phyloP scores from a whole-genome alignment of 371 early-diverging fungal species.

The Actinomortierella wolfii region DNA sequence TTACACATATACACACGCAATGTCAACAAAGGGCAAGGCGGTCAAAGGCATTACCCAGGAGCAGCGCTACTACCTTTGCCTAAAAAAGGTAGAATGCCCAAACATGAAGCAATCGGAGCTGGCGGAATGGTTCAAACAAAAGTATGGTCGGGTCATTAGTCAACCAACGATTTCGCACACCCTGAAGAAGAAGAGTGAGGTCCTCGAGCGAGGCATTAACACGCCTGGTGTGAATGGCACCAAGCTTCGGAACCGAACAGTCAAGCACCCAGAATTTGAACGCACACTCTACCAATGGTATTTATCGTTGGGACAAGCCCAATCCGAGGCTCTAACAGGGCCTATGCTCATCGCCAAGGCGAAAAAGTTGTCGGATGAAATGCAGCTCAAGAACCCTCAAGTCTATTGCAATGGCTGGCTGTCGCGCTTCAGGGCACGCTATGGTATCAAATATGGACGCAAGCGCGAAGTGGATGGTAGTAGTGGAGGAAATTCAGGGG shows the following conservation, averaged over 20 bases:
- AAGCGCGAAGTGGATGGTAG: background rate
- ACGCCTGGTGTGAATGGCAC: slow-evolving; percentile 16
- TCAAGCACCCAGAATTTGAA: slow-evolving; percentile 45
- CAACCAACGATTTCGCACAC: slow-evolving; percentile 39
- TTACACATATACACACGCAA: background rate
- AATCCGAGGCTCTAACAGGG: slow-evolving; percentile 18
- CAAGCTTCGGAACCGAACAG: slow-evolving; percentile 28
- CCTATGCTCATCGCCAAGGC: slow-evolving; percentile 23
- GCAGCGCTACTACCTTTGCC: slow-evolving; percentile 37
- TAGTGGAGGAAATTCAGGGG: too few relatives aligned
- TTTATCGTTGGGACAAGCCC: background rate
- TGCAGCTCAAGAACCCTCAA: slow-evolving; percentile 18
- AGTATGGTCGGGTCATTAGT: slow-evolving; percentile 19
- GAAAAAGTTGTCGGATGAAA: slow-evolving; percentile 28
- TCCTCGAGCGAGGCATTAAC: slow-evolving; percentile 13
- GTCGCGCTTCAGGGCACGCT: slow-evolving; percentile 32
- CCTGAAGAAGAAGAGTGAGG: slow-evolving; percentile 22
- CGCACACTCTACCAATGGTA: slow-evolving; percentile 30
- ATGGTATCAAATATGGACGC: slow-evolving; percentile 6
- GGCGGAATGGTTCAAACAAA: slow-evolving; percentile 27
- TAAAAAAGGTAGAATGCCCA: slow-evolving; percentile 35
- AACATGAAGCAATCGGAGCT: slow-evolving; percentile 36
- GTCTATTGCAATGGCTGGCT: slow-evolving; percentile 42
- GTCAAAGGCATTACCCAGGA: slow-evolving; percentile 37
- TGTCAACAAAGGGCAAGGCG: background rate